phyloP scores from a whole-genome alignment of 345 rosid species.

The Gossypium mustelinum region DNA sequence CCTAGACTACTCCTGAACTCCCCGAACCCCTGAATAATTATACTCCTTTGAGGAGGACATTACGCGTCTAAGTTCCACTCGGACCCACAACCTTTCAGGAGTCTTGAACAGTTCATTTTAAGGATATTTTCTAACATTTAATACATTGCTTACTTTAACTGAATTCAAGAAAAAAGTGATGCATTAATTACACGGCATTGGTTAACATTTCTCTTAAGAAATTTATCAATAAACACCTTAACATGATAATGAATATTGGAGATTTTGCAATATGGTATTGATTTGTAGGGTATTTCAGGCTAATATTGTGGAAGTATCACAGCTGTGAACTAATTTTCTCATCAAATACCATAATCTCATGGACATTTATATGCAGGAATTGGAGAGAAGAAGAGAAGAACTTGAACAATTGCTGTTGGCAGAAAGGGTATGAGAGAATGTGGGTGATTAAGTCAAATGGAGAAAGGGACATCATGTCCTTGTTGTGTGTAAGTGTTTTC shows the following conservation, averaged over 20 bases:
- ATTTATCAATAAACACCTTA: not conserved
- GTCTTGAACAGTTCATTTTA: no score
- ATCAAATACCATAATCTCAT: not conserved
- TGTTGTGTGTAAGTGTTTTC: not conserved
- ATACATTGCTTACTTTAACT: no score
- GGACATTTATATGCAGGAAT: conserved; percentile 42
- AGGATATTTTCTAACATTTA: no score
- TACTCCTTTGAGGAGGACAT: no score
- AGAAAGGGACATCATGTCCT: not conserved
- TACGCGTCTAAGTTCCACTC: no score
- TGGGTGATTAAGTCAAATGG: not conserved
- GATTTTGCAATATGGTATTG: not conserved
- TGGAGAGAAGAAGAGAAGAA: conserved; percentile 75
- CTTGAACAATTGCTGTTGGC: conserved; percentile 74
- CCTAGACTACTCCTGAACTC: no score
- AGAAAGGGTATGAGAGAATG: conserved; percentile 40
- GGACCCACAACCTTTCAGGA: no score
- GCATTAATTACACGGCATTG: not conserved
- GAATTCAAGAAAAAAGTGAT: not conserved
- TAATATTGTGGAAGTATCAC: not conserved
- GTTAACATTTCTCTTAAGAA: not conserved
- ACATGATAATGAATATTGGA: not conserved
- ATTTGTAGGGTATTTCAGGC: not conserved
- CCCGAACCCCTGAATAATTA: no score
- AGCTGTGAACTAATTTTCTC: not conserved